Base-by-base conservation (phyloP, 192 early-diverging fungal genomes). In the Kickxella alabastrina region DNA sequence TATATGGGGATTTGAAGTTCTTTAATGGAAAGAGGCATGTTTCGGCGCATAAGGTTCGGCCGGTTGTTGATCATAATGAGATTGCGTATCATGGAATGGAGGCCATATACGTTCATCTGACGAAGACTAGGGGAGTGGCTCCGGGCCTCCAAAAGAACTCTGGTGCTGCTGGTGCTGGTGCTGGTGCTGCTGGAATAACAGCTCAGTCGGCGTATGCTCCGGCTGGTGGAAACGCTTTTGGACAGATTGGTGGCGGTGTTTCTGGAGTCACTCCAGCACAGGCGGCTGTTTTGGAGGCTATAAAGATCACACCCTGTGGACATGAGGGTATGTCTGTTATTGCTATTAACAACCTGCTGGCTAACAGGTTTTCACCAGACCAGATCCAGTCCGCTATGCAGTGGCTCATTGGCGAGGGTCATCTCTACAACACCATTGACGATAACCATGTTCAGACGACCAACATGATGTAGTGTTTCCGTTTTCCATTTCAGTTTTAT, bases 61-160 rank as follows among this genome's bases (percentile, higher is more conserved):
- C 80, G 19, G 77, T 95, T 12, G 68, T 64, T 5, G 79, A 84
- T 43, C 73, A 82, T 39, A 87, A 95, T 71, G 89, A 92, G 59
- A 72, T 92, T 32, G 79, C 87, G 0, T 87, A 82, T 54, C 92
- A 92, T 56, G 79, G 78, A 29, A 55, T 92, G 28, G 84, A 88
- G 43, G 82, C 77, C 45, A 80, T 85, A 12, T 75, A 80, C 24
- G 78, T 75, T 18, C 87, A 92, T 49, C 52, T 87, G 49, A 64
- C 54, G 35, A 59, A 80, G 22, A 87, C 83, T 26, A 43, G 52
- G 12, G 66, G 62, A 5, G 49, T 46, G 1, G 36, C 48, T 22
- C 29, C 54, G 23, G 62, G 52, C 31, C 34, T 58, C 18, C 44
- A 52, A 14, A 18, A 42, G 10, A 32, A 36, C 19, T 25, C 22